Evolutionary conservation across 441 rosid species (phyloP).

Genomic region (Arabidopsis hybrid): DNA sequence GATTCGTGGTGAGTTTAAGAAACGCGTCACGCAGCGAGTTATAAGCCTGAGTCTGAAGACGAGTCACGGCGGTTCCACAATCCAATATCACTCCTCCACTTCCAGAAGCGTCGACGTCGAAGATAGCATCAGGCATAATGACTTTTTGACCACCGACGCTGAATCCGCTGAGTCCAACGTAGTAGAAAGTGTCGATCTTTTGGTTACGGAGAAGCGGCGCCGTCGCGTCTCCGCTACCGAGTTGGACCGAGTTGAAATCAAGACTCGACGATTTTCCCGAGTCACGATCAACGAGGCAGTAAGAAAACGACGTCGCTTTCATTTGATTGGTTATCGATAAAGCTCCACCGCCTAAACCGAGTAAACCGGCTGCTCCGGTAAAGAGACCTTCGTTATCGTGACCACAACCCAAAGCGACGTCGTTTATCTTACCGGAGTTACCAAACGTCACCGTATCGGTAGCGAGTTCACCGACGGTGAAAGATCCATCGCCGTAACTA

Average conservation of each 20-base stretch:
- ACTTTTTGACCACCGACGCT: slow-evolving; percentile 67
- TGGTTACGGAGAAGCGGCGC: slow-evolving; percentile 61
- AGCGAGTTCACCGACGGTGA: slow-evolving; percentile 59
- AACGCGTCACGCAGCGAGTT: slow-evolving; percentile 66
- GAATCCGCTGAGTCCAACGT: slow-evolving; percentile 63
- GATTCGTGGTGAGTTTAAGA: slow-evolving; percentile 35
- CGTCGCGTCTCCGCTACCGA: slow-evolving; percentile 46
- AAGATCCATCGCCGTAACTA: slow-evolving; percentile 71
- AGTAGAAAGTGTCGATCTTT: slow-evolving; percentile 64
- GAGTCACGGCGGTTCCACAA: slow-evolving; percentile 74
- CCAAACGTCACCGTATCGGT: slow-evolving; percentile 73
- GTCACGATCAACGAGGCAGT: slow-evolving; percentile 71
- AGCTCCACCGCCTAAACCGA: slow-evolving; percentile 71
- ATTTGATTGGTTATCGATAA: slow-evolving; percentile 59
- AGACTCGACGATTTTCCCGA: slow-evolving; percentile 55
- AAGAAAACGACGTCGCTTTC: slow-evolving; percentile 62
- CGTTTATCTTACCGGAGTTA: slow-evolving; percentile 46
- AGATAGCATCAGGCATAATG: slow-evolving; percentile 51
- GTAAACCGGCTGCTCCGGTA: slow-evolving; percentile 65
- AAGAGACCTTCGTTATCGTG: slow-evolving; percentile 70
- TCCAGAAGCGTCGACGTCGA: slow-evolving; percentile 58
- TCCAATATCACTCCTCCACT: slow-evolving; percentile 68
- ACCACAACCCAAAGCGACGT: slow-evolving; percentile 67
- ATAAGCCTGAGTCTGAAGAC: slow-evolving; percentile 67
- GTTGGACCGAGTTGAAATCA: slow-evolving; percentile 61